These are phyloP conservation scores for Nepenthes alata DNA, from an alignment of 179 eudicot genomes.

Conservation along the genomic window DNA sequence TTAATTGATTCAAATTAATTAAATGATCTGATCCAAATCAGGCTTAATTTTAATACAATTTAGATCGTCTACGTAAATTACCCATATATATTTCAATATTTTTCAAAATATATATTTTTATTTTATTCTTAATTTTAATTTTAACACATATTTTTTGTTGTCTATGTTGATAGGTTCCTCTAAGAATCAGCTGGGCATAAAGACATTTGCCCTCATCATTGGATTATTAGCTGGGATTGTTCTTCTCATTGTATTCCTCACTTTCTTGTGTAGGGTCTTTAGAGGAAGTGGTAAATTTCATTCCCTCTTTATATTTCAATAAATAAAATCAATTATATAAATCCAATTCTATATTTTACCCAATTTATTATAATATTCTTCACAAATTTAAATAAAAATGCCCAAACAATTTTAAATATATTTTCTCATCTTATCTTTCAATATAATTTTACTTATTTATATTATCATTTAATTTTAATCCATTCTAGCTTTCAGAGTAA, in stretches of 20 bases:
- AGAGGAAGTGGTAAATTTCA: constrained; percentile 23
- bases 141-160: neutral
- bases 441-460: too few species aligned
- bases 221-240: constrained; percentile 41
- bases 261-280: constrained; percentile 35
- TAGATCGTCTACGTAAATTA: neutral
- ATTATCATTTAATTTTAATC: too few species aligned
- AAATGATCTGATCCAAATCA: too few species aligned
- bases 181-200: constrained; percentile 26
- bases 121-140: neutral
- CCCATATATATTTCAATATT: neutral
- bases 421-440: too few species aligned
- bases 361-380: too few species aligned
- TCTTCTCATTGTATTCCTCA: constrained; percentile 35
- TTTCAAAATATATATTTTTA: neutral
- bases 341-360: too few species aligned
- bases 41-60: neutral
- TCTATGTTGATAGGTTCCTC: constrained; percentile 5
- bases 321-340: too few species aligned
- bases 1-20: too few species aligned
- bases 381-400: too few species aligned
- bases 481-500: too few species aligned
- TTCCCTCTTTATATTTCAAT: too few species aligned
- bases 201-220: constrained; percentile 36
- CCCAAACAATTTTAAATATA: too few species aligned